Conservation (phyloP, 2,329 filamentous ascomycete species). For the Botrytis sinoallii region DNA sequence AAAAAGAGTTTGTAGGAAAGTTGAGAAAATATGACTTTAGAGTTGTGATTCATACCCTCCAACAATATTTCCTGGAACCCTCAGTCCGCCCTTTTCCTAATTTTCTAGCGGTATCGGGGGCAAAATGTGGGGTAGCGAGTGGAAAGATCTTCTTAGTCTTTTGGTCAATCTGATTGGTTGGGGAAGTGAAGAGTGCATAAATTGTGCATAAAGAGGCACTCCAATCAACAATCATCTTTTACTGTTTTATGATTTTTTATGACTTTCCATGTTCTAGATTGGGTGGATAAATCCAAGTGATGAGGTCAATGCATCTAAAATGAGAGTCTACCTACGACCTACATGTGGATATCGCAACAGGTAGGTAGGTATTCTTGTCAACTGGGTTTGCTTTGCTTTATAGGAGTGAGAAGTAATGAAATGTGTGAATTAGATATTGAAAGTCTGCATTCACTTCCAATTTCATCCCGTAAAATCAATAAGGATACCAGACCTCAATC, state of each 20-base stretch:
- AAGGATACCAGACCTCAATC: background rate
- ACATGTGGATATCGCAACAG: background rate
- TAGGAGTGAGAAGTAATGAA: background rate
- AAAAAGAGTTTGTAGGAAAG: background rate
- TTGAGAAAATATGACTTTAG: background rate
- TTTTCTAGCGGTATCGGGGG: constrained; percentile 21
- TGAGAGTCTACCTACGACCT: background rate
- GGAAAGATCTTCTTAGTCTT: background rate
- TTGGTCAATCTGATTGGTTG: background rate
- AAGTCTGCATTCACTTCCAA: background rate
- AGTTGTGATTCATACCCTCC: constrained; percentile 6
- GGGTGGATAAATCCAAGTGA: background rate
- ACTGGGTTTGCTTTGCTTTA: background rate
- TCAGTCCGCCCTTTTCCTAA: background rate
- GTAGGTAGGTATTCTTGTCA: background rate
- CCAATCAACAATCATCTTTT: constrained; percentile 1
- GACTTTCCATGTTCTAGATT: background rate
- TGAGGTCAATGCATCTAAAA: background rate
- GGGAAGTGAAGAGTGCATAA: background rate
- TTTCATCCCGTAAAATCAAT: no score
- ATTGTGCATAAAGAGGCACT: background rate
- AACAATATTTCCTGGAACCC: background rate
- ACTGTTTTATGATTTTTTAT: background rate
- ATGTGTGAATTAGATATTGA: background rate
- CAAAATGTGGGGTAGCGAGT: constrained; percentile 20